Evolutionary conservation across 2,329 filamentous ascomycete genomes (phyloP).

Genomic region (Bisporella sp.): DNA sequence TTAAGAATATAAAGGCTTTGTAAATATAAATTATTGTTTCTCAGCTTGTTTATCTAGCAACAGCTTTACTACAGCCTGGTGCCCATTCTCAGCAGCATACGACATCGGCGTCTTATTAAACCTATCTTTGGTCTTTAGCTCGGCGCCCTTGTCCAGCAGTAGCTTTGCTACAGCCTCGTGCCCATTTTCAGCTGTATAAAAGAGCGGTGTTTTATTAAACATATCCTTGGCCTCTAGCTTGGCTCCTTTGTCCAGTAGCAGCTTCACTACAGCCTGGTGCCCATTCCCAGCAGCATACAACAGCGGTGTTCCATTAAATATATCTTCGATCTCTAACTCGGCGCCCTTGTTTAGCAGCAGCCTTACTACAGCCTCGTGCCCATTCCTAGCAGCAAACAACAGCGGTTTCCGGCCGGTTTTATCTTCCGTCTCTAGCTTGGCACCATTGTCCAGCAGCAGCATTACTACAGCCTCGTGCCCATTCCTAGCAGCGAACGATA

Average conservation of each 20-base stretch:
- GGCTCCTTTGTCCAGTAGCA: too few species aligned
- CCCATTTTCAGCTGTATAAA: too few species aligned
- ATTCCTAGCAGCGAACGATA: constrained; percentile 20
- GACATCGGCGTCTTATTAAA: not conserved
- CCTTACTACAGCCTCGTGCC: not conserved
- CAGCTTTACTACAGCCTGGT: not conserved
- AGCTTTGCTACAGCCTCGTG: not conserved
- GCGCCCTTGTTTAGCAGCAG: not conserved
- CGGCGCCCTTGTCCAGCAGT: not conserved
- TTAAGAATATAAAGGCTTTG: too few species aligned
- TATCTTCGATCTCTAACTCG: not conserved
- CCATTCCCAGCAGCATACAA: not conserved
- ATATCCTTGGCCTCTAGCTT: too few species aligned
- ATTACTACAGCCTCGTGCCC: not conserved
- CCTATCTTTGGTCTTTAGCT: not conserved
- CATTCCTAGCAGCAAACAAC: not conserved
- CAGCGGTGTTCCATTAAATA: not conserved
- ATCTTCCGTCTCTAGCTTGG: not conserved
- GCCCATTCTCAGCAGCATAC: not conserved
- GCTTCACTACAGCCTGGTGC: not conserved
- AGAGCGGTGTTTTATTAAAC: too few species aligned
- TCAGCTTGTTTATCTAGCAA: too few species aligned
- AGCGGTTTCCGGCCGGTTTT: not conserved
- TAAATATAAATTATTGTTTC: too few species aligned
- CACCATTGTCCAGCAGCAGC: not conserved